Evolutionary conservation across 768 basidiomycete species (phyloP).

Genomic region (Rhizopogon rudus): DNA sequence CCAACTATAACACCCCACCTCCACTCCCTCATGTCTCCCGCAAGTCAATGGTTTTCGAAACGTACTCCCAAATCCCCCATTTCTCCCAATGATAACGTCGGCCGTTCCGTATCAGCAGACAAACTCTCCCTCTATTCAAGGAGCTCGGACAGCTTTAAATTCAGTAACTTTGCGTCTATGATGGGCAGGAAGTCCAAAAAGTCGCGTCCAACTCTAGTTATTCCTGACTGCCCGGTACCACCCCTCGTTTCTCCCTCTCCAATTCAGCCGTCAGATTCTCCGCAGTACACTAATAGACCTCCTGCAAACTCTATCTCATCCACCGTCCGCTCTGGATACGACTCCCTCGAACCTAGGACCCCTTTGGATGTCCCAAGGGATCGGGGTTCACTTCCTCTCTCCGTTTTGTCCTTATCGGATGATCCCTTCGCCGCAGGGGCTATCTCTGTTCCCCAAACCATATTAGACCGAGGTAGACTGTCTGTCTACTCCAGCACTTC

Average conservation of each 20-base stretch:
- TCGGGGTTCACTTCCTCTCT: slow-evolving; percentile 32
- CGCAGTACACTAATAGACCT: slow-evolving; percentile 33
- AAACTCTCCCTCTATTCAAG: slow-evolving; percentile 19
- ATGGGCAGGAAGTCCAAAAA: slow-evolving; percentile 66
- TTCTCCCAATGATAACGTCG: slow-evolving; percentile 21
- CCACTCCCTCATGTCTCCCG: slow-evolving; percentile 14
- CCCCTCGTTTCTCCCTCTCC: slow-evolving; percentile 9
- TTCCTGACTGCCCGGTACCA: slow-evolving; percentile 41
- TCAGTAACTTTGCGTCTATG: slow-evolving; percentile 54
- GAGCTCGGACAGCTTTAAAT: slow-evolving; percentile 31
- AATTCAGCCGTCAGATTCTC: slow-evolving; percentile 14
- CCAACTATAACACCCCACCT: neutral
- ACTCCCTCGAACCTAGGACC: slow-evolving; percentile 50
- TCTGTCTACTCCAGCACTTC: slow-evolving; percentile 54
- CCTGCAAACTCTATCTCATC: slow-evolving; percentile 55
- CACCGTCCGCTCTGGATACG: slow-evolving; percentile 43
- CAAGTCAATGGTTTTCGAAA: slow-evolving; percentile 27
- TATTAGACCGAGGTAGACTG: slow-evolving; percentile 40
- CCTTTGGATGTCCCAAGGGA: slow-evolving; percentile 39
- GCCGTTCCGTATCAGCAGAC: slow-evolving; percentile 23
- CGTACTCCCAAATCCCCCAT: slow-evolving; percentile 6
- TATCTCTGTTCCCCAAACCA: slow-evolving; percentile 34
- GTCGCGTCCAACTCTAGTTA: slow-evolving; percentile 39
- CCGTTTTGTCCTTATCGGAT: slow-evolving; percentile 59
- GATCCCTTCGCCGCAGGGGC: slow-evolving; percentile 60